Conservation (phyloP, 176 grass and related monocot genomes). For the Oryza glumipatula region DNA sequence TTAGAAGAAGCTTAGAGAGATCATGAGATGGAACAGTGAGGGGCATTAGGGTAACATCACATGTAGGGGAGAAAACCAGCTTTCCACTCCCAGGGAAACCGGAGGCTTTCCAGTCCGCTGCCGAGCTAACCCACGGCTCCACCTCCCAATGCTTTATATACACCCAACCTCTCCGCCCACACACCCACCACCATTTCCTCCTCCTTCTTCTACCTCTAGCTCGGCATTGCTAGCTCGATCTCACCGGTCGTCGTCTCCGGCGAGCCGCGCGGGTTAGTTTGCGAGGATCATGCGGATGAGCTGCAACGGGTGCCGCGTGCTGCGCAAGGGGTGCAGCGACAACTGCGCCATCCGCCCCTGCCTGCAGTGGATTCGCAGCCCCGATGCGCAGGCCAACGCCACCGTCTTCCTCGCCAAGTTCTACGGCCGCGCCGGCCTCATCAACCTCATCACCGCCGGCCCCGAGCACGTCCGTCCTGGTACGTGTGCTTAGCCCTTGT, state of each 20-base stretch:
- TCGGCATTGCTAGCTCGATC: not conserved
- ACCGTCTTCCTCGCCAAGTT: constrained; percentile 77
- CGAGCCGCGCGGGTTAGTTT: not conserved
- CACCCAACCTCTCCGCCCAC: not conserved
- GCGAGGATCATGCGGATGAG: constrained; percentile 53
- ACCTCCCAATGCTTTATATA: constrained; percentile 49
- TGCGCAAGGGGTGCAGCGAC: constrained; percentile 61
- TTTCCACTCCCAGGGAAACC: constrained; percentile 51
- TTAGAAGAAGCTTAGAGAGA: not conserved
- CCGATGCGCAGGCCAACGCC: constrained; percentile 62
- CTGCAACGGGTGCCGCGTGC: constrained; percentile 70
- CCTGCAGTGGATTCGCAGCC: constrained; percentile 59
- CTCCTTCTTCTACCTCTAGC: not conserved
- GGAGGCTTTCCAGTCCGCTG: constrained; percentile 39
- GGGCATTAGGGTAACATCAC: constrained; percentile 4
- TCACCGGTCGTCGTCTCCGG: not conserved
- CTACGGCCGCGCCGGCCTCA: constrained; percentile 63
- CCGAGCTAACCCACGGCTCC: constrained; percentile 42
- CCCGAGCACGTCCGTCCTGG: constrained; percentile 46
- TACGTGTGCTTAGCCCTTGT: not conserved
- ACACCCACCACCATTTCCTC: not conserved
- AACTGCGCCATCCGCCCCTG: constrained; percentile 57
- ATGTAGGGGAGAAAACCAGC: constrained; percentile 30
- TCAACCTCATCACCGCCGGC: constrained; percentile 64
- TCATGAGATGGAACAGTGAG: not conserved